Evolutionary conservation across 2,329 filamentous ascomycete genomes (phyloP).

Genomic region (Botrytis pseudocinerea): DNA sequence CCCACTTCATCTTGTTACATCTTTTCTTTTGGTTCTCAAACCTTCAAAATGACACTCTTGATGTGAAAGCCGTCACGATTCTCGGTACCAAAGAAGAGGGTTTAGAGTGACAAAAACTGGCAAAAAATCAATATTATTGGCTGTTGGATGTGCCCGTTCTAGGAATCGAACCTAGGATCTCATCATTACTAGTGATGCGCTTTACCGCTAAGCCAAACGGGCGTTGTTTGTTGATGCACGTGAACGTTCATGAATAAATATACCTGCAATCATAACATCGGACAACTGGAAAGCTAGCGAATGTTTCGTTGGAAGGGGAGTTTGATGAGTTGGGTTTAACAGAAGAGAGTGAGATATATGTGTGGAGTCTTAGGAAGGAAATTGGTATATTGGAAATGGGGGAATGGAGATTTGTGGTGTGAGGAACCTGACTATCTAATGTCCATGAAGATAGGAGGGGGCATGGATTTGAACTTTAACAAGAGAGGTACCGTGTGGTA

Average conservation of each 20-base stretch:
- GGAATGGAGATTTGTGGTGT: too few relatives aligned
- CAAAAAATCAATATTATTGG: background rate
- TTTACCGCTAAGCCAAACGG: conserved; percentile 22
- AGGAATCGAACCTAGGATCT: conserved; percentile 21
- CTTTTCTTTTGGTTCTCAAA: background rate
- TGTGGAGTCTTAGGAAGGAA: background rate
- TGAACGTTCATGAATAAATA: accelerated
- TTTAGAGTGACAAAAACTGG: too few relatives aligned
- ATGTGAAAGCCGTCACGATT: background rate
- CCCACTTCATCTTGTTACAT: background rate
- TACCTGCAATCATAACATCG: accelerated
- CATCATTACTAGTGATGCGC: conserved; percentile 21
- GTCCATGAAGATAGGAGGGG: too few relatives aligned
- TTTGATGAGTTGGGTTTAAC: background rate
- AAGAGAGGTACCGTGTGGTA: too few relatives aligned
- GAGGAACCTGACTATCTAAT: too few relatives aligned
- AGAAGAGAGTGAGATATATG: background rate
- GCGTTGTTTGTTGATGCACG: background rate
- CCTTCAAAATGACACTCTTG: background rate
- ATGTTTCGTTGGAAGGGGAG: background rate
- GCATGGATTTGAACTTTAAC: too few relatives aligned
- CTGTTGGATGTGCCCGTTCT: background rate
- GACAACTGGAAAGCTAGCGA: background rate
- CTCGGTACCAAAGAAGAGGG: background rate
- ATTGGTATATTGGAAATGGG: background rate